Evolutionary conservation across 1,139 yeast species (phyloP), one percentile per base, ranked within the genome.

Genomic region (Ogataea hybrid): DNA sequence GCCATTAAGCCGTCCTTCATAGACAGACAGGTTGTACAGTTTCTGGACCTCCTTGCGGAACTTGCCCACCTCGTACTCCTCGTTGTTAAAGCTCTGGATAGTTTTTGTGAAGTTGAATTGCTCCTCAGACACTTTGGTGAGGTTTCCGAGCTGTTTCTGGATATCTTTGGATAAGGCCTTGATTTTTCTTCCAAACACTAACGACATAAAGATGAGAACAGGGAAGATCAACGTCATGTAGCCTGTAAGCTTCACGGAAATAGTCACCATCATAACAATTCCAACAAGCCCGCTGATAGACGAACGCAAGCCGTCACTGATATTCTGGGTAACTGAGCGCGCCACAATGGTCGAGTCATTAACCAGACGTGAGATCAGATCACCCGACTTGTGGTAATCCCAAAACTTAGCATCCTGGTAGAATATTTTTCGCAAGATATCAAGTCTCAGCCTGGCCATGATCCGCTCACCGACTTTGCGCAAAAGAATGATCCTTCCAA

Each of bases 91-190:
- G 43, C 75, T 66, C 57, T 77, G 83, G 49, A 77, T 77, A 0
- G 81, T 77, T 51, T 69, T 75, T 25, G 75, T 62, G 15, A 80
- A 81, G 52, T 68, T 72, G 50, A 77, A 69, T 50, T 76, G 79
- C 49, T 77, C 83, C 51, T 77, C 83, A 12, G 79, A 70, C n/a
- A 75, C 79, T 50, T 76, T 77, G 2, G 81, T 75, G 62, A 77
- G 63, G 4, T 63, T 64, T 6, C 82, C 83, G 43, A 77, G 63
- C 48, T 74, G 77, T 35, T 75, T 77, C 55, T 77, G 83, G 30
- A 77, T 74, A 39, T 62, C 62, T 39, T 71, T 67, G 1, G 80
- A 70, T 23, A 77, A 63, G n/a, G 62, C 59, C 50, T 77, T 77
- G 37, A 77, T 71, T 44, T 71, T 61, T 38, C 76, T 64, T 22